These are phyloP conservation scores for Mercurialis annua DNA, from an alignment of 345 rosid genomes.

Conservation along the genomic window DNA sequence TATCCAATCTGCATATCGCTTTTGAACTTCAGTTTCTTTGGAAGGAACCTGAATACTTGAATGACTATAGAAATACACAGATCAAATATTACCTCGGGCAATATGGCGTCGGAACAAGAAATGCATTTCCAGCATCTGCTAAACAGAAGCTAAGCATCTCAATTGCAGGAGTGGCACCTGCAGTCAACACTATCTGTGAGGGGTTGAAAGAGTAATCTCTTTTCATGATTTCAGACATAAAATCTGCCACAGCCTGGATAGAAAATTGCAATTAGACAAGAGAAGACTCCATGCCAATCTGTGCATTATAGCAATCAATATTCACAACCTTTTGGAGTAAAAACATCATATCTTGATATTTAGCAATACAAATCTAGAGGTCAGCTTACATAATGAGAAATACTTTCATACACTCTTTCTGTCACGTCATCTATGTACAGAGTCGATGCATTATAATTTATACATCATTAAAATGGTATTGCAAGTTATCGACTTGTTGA, in stretches of 20 bases:
- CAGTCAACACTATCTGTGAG: constrained; percentile 54
- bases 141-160: constrained; percentile 84
- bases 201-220: constrained; percentile 61
- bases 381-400: too few species aligned
- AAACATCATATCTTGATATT: neutral
- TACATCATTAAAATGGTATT: too few species aligned
- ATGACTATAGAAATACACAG: neutral
- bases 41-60: neutral
- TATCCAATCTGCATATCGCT: constrained; percentile 55
- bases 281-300: neutral
- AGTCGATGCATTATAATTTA: too few species aligned
- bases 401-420: too few species aligned
- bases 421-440: too few species aligned
- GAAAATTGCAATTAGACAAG: constrained; percentile 11
- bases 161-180: constrained; percentile 71
- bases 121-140: constrained; percentile 93
- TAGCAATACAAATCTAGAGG: too few species aligned
- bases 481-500: too few species aligned
- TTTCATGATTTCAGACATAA: constrained; percentile 59
- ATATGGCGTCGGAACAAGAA: constrained; percentile 88
- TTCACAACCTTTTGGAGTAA: neutral
- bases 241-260: constrained; percentile 68
- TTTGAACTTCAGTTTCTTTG: constrained; percentile 23
- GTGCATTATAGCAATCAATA: constrained; percentile 4
- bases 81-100: constrained; percentile 53